A percentile compares a stretch with the other conserved stretches of the same genome.
Conservation (phyloP, 148 eudicot genomes). For the Pouteria glomerata region DNA sequence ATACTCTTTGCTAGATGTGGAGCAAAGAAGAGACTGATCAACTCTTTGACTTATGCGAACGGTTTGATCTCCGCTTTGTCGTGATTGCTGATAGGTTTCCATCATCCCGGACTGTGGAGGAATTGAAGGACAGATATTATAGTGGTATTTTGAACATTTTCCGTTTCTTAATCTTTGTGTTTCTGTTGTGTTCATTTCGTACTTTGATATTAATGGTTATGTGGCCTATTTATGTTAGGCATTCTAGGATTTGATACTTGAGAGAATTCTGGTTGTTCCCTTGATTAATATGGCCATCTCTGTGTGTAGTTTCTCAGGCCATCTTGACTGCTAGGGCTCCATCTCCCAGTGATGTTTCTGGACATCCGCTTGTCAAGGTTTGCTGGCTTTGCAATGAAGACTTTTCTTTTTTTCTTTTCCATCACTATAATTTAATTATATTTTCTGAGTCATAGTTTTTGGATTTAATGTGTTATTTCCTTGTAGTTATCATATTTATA, state of each 20-base stretch:
- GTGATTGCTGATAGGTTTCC: constrained; percentile 84
- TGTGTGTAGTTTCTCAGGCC: constrained; percentile 53
- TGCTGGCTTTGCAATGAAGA: neutral
- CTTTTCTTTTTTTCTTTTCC: neutral
- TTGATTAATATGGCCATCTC: constrained; percentile 9
- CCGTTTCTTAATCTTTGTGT: constrained; percentile 9
- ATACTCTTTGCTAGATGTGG: constrained; percentile 51
- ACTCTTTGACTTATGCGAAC: constrained; percentile 77
- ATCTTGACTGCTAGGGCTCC: constrained; percentile 77
- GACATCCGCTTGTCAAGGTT: constrained; percentile 84
- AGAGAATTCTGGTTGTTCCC: constrained; percentile 1
- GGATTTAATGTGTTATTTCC: neutral
- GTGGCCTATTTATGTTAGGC: neutral
- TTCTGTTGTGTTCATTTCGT: neutral
- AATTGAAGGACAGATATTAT: constrained; percentile 85
- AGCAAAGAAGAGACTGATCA: constrained; percentile 92
- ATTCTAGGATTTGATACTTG: neutral
- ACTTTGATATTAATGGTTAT: neutral
- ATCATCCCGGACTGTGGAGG: constrained; percentile 70
- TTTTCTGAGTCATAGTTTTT: neutral
- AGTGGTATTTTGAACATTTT: constrained; percentile 43
- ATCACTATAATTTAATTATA: neutral
- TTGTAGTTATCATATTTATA: neutral
- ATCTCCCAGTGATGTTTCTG: constrained; percentile 67
- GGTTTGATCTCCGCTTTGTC: constrained; percentile 78